Percentiles rank a stretch among this genome's conserved stretches.
Conservation (phyloP, 164 flowering plant species). For the Piper betle region DNA sequence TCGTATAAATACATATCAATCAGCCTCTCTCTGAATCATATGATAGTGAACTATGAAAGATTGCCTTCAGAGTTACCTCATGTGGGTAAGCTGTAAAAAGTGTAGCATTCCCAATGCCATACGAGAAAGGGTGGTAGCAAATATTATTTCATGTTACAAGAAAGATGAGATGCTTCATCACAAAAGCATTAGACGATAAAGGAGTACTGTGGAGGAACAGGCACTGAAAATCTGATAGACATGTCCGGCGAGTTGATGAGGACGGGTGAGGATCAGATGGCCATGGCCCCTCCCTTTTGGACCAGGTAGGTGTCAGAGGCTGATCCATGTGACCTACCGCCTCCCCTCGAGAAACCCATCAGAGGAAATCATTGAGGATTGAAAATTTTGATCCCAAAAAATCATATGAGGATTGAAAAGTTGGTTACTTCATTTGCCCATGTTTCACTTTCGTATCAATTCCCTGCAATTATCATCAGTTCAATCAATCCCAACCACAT, state of each 20-base stretch:
- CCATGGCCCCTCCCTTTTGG: neutral
- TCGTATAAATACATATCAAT: no score
- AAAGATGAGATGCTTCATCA: neutral
- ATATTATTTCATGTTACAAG: no score
- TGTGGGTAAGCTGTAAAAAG: neutral
- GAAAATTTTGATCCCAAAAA: no score
- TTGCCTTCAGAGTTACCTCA: neutral
- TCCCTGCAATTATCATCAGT: no score
- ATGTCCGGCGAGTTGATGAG: neutral
- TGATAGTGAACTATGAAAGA: neutral
- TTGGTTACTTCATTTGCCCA: no score
- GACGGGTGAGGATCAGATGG: neutral
- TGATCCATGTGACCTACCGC: neutral
- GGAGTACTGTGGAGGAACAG: neutral
- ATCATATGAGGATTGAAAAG: no score
- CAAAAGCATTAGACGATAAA: neutral
- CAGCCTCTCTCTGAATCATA: no score
- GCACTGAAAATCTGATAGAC: neutral
- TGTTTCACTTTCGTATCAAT: no score
- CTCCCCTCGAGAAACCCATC: constrained; percentile 1
- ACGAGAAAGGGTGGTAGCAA: neutral
- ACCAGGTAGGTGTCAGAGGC: neutral
- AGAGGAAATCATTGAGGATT: neutral
- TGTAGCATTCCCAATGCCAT: constrained; percentile 1
- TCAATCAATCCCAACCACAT: no score